Evolutionary conservation across 176 grass and related monocot genomes (phyloP).

Genomic region (Rhynchospora tenuis): DNA sequence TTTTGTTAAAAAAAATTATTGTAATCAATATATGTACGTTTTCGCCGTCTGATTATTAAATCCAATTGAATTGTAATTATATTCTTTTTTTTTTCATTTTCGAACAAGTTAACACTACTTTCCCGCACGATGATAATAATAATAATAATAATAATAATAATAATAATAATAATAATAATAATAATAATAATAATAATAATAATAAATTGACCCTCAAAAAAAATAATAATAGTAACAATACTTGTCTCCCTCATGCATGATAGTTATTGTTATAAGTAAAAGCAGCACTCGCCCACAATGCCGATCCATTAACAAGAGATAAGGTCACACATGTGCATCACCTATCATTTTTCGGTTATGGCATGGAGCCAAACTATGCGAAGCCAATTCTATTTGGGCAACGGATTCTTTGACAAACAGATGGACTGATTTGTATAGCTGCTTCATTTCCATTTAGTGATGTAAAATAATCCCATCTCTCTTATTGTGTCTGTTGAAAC

Average conservation of each 20-base stretch:
- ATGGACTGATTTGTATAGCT: not conserved
- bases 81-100: not conserved
- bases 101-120: too few species aligned
- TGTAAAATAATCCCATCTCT: too few species aligned
- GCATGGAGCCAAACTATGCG: constrained; percentile 9
- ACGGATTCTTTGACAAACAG: not conserved
- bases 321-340: not conserved
- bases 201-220: too few species aligned
- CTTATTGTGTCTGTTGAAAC: too few species aligned
- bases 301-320: not conserved
- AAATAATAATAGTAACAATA: too few species aligned
- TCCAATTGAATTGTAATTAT: not conserved
- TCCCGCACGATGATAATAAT: too few species aligned
- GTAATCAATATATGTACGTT: not conserved
- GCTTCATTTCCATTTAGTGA: too few species aligned
- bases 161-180: too few species aligned
- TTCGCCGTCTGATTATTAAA: not conserved
- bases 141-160: too few species aligned
- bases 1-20: not conserved
- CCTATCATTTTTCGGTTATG: constrained; percentile 1
- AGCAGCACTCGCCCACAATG: not conserved
- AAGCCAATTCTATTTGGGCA: constrained; percentile 10
- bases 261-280: too few species aligned
- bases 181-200: too few species aligned
- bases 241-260: too few species aligned